Conservation (phyloP, 225 moss, liverwort and hornwort species). For the Antitrichia curtipendula region DNA sequence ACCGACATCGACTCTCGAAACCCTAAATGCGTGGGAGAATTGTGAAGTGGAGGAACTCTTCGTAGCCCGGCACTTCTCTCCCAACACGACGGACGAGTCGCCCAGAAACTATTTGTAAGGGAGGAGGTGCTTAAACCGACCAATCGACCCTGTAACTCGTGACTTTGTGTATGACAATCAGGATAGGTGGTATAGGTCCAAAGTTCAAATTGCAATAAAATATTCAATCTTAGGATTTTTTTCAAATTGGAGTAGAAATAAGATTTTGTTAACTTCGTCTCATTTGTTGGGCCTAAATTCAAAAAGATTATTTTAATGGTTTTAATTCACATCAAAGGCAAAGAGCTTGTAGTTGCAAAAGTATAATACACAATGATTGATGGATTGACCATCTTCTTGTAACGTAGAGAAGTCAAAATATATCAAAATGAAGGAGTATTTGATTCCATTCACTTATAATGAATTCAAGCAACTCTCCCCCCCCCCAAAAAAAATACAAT, state of each 20-base stretch:
- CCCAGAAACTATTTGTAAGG: not conserved
- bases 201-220: not conserved
- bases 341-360: not conserved
- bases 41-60: too few relatives aligned
- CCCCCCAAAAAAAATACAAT: too few relatives aligned
- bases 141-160: not conserved
- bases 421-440: not conserved
- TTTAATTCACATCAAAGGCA: not conserved
- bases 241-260: not conserved
- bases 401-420: not conserved
- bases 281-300: not conserved
- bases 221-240: not conserved
- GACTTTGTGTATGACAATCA: not conserved
- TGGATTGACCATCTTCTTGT: not conserved
- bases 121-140: not conserved
- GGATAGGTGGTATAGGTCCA: not conserved
- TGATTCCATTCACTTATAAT: not conserved
- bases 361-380: fast-evolving
- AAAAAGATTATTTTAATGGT: too few relatives aligned
- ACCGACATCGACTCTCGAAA: not conserved
- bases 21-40: not conserved
- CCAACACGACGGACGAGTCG: too few relatives aligned
- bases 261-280: not conserved
- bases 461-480: not conserved
- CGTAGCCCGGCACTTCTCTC: not conserved